phyloP scores from a whole-genome alignment of 345 rosid species.

The Linum usitatissimum region DNA sequence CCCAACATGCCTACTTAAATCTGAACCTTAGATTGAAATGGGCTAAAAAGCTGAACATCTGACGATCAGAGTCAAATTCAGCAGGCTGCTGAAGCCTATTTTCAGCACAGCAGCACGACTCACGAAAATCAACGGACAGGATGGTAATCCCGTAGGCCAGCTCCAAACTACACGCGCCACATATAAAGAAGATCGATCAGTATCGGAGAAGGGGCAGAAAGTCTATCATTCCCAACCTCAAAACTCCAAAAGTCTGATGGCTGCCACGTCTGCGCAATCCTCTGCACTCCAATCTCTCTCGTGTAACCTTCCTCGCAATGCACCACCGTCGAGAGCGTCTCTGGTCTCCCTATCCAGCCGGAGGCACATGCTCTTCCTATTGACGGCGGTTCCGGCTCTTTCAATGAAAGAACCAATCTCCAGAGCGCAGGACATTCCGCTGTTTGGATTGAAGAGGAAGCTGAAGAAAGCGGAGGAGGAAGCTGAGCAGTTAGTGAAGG shows the following conservation, averaged over 20 bases:
- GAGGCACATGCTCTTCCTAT: conserved; percentile 39
- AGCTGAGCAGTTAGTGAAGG: conserved; percentile 61
- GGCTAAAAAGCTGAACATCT: too few species aligned
- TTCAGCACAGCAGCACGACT: too few species aligned
- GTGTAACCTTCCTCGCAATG: conserved; percentile 11
- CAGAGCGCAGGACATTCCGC: conserved; percentile 47
- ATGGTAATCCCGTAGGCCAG: too few species aligned
- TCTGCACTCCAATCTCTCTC: conserved; percentile 14
- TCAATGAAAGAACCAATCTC: conserved; percentile 26
- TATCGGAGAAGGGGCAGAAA: too few species aligned
- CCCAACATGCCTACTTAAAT: too few species aligned
- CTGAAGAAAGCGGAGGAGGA: conserved; percentile 59
- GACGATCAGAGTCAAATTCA: too few species aligned
- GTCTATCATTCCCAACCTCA: neutral
- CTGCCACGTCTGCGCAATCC: neutral
- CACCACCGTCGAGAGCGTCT: conserved; percentile 22
- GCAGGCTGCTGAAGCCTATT: too few species aligned
- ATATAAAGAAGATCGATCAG: too few species aligned
- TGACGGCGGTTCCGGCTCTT: conserved; percentile 44
- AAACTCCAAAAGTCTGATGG: neutral
- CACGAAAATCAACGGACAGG: too few species aligned
- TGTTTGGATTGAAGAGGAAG: conserved; percentile 73
- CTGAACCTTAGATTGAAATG: too few species aligned
- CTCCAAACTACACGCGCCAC: too few species aligned
- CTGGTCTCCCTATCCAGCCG: conserved; percentile 24